These are phyloP conservation scores for Aspergillus leporis DNA, from an alignment of 495 filamentous ascomycete genomes.

Conservation along the genomic window DNA sequence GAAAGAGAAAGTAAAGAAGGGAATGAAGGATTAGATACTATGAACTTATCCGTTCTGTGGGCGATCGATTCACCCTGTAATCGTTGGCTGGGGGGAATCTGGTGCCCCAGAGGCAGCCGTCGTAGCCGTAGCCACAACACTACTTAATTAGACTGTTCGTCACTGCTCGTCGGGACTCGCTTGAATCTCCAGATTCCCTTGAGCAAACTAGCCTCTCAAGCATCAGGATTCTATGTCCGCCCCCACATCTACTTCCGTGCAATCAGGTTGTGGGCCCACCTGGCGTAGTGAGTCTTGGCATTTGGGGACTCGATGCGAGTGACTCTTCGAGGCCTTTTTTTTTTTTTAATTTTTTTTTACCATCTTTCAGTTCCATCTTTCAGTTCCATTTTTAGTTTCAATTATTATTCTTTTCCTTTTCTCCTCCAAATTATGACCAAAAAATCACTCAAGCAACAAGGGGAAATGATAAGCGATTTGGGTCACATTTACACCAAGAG, in stretches of 20 bases:
- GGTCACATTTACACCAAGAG: conserved; percentile 11
- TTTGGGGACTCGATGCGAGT: conserved; percentile 17
- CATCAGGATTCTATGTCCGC: conserved; percentile 17
- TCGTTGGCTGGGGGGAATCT: conserved; percentile 4
- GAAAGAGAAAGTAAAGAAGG: background rate
- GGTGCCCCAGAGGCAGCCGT: conserved; percentile 16
- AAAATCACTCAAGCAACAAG: background rate
- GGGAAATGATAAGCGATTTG: conserved; percentile 19
- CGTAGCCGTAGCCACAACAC: conserved; percentile 16
- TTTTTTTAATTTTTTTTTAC: too few species aligned
- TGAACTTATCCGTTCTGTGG: background rate
- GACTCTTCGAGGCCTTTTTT: conserved; percentile 10
- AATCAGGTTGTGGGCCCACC: conserved; percentile 17
- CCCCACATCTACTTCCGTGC: conserved; percentile 20
- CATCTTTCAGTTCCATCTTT: background rate
- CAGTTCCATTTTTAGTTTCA: background rate
- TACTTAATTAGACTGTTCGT: background rate
- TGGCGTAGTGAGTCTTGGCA: conserved; percentile 23
- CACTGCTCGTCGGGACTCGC: background rate
- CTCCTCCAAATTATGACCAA: background rate
- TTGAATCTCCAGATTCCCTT: conserved; percentile 5
- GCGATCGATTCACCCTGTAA: conserved; percentile 14
- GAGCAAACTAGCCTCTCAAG: background rate
- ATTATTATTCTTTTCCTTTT: background rate
- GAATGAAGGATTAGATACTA: background rate